phyloP scores from a whole-genome alignment of 1,284 basidiomycete genomes.

The Ustilago hordei region DNA sequence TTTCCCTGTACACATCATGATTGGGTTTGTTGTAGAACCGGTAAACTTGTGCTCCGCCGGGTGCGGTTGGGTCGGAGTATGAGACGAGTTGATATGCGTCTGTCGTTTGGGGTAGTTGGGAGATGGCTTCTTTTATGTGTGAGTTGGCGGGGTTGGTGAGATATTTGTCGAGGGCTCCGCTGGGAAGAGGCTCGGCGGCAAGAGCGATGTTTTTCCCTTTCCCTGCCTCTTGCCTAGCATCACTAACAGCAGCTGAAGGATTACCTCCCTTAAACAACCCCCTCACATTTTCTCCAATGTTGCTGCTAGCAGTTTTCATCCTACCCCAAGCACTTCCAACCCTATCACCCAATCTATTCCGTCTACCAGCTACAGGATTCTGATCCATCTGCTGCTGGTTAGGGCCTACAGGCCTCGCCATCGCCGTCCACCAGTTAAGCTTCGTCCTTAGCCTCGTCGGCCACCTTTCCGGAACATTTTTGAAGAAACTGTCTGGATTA shows the following conservation, averaged over 20 bases:
- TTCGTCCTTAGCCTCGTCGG: no score
- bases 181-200: background rate
- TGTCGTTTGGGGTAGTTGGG: background rate
- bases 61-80: background rate
- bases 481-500: no score
- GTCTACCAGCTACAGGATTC: no score
- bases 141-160: background rate
- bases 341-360: no score
- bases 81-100: background rate
- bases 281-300: background rate
- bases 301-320: background rate
- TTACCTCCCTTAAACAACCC: background rate
- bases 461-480: no score
- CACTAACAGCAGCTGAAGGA: background rate
- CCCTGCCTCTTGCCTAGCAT: background rate
- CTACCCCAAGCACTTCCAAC: no score
- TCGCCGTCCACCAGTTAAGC: no score
- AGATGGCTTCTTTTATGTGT: background rate
- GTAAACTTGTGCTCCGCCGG: background rate
- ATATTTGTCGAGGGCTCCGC: background rate
- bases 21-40: background rate
- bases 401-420: no score
- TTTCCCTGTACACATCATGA: no score
- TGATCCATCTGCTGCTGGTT: no score
- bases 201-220: no score